Evolutionary conservation across 2,329 filamentous ascomycete genomes (phyloP).

Genomic region (Colletotrichum liaoningense): DNA sequence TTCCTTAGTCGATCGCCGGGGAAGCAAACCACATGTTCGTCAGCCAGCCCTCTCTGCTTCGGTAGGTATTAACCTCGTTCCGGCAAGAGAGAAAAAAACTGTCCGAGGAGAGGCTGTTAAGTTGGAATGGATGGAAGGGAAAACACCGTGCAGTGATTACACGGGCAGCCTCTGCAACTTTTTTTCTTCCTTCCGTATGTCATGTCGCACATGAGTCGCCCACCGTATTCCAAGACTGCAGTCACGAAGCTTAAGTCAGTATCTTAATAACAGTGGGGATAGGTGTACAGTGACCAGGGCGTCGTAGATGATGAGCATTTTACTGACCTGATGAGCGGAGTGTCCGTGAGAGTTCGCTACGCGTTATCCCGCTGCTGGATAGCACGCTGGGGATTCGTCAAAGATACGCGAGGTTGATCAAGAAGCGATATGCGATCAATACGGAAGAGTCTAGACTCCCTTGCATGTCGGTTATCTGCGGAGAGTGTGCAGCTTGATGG

Average conservation of each 20-base stretch:
- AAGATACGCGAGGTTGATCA: neutral
- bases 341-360: neutral
- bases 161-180: neutral
- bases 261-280: neutral
- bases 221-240: neutral
- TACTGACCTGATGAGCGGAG: neutral
- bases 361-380: neutral
- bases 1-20: neutral
- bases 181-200: neutral
- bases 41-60: neutral
- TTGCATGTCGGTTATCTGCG: neutral
- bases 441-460: neutral
- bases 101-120: neutral
- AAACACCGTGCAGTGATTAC: neutral
- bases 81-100: neutral
- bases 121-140: neutral
- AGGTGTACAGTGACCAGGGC: neutral
- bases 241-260: neutral
- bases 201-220: neutral
- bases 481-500: neutral
- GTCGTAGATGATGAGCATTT: neutral
- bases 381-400: neutral
- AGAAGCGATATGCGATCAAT: neutral
- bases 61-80: neutral
- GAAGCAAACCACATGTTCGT: neutral